phyloP scores from a whole-genome alignment of 2,329 filamentous ascomycete genomes.

The Colletotrichum eremochloae region DNA sequence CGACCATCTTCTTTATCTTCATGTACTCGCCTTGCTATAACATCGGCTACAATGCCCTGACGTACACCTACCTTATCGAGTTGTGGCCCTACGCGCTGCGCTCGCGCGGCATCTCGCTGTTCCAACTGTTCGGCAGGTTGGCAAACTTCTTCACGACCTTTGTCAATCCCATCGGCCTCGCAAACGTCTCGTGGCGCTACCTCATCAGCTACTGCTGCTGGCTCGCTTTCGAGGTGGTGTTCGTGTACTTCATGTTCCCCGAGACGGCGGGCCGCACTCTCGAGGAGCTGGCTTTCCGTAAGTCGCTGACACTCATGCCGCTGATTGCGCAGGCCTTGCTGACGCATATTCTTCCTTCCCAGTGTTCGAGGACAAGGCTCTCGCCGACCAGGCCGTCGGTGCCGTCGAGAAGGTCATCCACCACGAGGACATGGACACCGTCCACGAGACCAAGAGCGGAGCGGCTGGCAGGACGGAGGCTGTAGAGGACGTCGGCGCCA shows the following conservation, averaged over 20 bases:
- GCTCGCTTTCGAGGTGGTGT: constrained; percentile 46
- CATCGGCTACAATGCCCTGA: constrained; percentile 72
- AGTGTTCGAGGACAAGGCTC: constrained; percentile 51
- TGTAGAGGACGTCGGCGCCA: constrained; percentile 28
- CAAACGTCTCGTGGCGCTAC: constrained; percentile 37
- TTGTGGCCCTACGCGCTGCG: constrained; percentile 70
- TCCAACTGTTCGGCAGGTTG: constrained; percentile 46
- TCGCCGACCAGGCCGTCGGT: constrained; percentile 47
- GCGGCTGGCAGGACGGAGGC: constrained; percentile 19
- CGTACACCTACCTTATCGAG: constrained; percentile 72
- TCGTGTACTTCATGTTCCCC: constrained; percentile 84
- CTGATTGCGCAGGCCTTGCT: neutral
- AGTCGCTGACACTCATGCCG: neutral
- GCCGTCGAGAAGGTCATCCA: constrained; percentile 50
- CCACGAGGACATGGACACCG: constrained; percentile 42
- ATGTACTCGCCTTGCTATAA: constrained; percentile 69
- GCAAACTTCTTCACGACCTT: constrained; percentile 43
- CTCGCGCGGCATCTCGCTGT: constrained; percentile 65
- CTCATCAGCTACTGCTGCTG: constrained; percentile 45
- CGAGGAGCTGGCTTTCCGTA: constrained; percentile 65
- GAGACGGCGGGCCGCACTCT: constrained; percentile 82
- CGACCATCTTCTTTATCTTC: constrained; percentile 68
- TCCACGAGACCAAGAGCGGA: constrained; percentile 16
- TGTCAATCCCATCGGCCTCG: constrained; percentile 43
- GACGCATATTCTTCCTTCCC: neutral